Percentiles rank a stretch among this genome's conserved stretches.
phyloP scores from a whole-genome alignment of 768 basidiomycete species.

The Phylloporus arenicola region DNA sequence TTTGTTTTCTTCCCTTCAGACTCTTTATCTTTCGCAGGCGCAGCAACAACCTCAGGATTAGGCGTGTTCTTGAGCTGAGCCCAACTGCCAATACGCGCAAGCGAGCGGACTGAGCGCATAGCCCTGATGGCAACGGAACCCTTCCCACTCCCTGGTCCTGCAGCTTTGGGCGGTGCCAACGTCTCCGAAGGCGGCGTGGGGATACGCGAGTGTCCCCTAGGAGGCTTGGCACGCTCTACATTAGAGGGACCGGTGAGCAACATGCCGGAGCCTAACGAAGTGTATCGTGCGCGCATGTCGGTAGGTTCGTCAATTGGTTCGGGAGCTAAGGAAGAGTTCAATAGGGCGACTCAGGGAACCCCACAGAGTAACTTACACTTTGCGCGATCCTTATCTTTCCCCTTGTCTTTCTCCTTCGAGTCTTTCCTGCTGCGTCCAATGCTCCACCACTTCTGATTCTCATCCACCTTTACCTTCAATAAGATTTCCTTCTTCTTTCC shows the following conservation, averaged over 20 bases:
- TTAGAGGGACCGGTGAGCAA: slow-evolving; percentile 27
- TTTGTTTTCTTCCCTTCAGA: slow-evolving; percentile 32
- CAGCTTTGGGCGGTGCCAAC: slow-evolving; percentile 34
- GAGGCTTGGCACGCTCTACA: slow-evolving; percentile 13
- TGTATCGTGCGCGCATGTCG: slow-evolving; percentile 49
- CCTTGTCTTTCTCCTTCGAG: slow-evolving; percentile 52
- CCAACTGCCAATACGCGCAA: slow-evolving; percentile 73
- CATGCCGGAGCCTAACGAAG: slow-evolving; percentile 51
- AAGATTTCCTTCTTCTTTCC: slow-evolving; percentile 30
- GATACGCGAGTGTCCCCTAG: slow-evolving; percentile 8
- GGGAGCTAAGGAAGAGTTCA: slow-evolving; percentile 36
- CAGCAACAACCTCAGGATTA: slow-evolving; percentile 26
- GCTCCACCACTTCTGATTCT: slow-evolving; percentile 76
- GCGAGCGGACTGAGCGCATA: slow-evolving; percentile 66
- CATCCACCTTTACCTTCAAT: slow-evolving; percentile 40
- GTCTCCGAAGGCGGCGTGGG: slow-evolving; percentile 28
- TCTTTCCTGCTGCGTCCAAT: slow-evolving; percentile 72
- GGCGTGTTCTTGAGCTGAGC: slow-evolving; percentile 47
- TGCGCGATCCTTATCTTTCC: slow-evolving; percentile 32
- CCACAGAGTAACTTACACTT: slow-evolving; percentile 20
- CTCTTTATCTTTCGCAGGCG: slow-evolving; percentile 26
- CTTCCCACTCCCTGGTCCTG: slow-evolving; percentile 27
- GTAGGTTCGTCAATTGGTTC: slow-evolving; percentile 34
- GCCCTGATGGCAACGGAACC: slow-evolving; percentile 74
- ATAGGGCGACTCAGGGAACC: not conserved